A percentile compares a stretch with the other conserved stretches of the same genome.
phyloP scores from a whole-genome alignment of 768 basidiomycete species.

The Macrolepiota albuminosa region DNA sequence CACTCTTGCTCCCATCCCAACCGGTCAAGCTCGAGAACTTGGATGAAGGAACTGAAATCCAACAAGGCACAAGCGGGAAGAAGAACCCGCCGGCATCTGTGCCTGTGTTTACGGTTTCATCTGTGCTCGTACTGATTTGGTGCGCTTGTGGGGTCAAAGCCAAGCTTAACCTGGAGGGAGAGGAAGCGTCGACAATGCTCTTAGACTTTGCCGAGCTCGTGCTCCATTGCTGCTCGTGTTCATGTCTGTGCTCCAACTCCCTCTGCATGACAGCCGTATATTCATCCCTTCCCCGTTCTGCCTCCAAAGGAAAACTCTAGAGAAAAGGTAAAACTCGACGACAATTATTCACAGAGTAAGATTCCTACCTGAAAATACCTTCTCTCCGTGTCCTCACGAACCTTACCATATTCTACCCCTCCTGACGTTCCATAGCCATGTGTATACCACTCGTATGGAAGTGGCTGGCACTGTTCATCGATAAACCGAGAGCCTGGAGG shows the following conservation, averaged over 20 bases:
- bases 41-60: background rate
- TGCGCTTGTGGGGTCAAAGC: background rate
- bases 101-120: background rate
- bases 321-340: no score
- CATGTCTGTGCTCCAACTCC: no score
- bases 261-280: background rate
- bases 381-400: background rate
- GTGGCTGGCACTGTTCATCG: background rate
- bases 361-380: no score
- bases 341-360: no score
- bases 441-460: background rate
- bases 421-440: background rate
- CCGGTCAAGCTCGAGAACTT: background rate
- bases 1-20: background rate
- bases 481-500: background rate
- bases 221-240: background rate
- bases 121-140: background rate
- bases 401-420: background rate
- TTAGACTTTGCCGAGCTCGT: background rate
- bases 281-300: background rate
- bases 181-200: background rate
- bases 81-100: background rate
- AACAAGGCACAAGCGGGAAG: background rate
- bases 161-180: background rate
- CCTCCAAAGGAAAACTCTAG: background rate